A percentile compares a stretch with the other conserved stretches of the same genome.
These are phyloP conservation scores for Phoma herbarum DNA, from an alignment of 2,329 filamentous ascomycete species.

Conservation along the genomic window DNA sequence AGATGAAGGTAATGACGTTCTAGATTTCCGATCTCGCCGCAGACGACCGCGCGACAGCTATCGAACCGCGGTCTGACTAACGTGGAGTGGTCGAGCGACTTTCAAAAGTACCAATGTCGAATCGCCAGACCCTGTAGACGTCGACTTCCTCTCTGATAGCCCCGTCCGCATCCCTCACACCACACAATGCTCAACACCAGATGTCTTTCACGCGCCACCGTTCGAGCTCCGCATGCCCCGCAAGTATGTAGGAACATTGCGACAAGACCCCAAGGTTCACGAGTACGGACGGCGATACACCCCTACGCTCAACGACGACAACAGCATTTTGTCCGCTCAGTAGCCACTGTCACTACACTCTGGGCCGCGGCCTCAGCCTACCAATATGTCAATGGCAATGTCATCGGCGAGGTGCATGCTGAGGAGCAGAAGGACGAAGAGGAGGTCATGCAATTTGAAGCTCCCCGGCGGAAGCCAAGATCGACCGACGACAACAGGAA, in stretches of 20 bases:
- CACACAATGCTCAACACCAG: conserved; percentile 44
- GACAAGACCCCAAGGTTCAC: conserved; percentile 29
- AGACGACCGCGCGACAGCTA: conserved; percentile 20
- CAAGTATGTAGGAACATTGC: conserved; percentile 39
- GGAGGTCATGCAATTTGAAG: conserved; percentile 72
- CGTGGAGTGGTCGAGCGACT: conserved; percentile 3
- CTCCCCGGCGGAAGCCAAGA: conserved; percentile 62
- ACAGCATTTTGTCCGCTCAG: conserved; percentile 56
- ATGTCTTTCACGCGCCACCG: conserved; percentile 43
- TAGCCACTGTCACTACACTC: conserved; percentile 54
- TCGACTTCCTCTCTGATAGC: neutral
- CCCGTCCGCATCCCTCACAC: conserved; percentile 12
- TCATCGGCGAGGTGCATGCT: conserved; percentile 56
- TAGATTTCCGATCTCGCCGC: conserved; percentile 19
- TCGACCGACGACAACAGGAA: conserved; percentile 78
- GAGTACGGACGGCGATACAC: conserved; percentile 40
- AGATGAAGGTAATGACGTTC: conserved; percentile 31
- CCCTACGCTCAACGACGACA: conserved; percentile 56
- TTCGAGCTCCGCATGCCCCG: conserved; percentile 35
- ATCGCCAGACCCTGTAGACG: conserved; percentile 1
- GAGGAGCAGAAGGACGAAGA: conserved; percentile 60
- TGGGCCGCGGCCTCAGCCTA: conserved; percentile 56
- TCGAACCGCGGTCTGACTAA: conserved; percentile 20
- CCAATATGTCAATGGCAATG: conserved; percentile 54
- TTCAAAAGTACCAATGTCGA: neutral